Conservation (phyloP, 2,329 filamentous ascomycete genomes). For the Eutypa lata region DNA sequence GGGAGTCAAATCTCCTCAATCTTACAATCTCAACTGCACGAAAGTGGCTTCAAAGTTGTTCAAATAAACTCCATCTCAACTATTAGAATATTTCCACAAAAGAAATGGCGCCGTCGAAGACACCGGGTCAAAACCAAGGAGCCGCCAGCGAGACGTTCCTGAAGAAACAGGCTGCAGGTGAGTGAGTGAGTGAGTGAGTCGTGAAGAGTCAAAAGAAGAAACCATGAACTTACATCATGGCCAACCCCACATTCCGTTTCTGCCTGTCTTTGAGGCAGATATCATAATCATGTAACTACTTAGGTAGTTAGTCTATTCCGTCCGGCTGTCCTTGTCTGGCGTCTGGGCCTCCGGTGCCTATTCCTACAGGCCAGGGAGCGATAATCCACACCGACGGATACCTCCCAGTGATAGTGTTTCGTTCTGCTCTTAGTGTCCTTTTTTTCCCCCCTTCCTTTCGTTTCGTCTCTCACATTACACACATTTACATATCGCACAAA, state of each 20-base stretch:
- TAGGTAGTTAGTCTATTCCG: no score
- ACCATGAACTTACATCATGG: neutral
- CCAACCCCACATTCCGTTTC: neutral
- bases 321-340: no score
- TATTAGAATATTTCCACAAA: neutral
- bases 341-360: neutral
- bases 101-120: slow-evolving; percentile 20
- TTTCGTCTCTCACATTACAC: no score
- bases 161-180: slow-evolving; percentile 22
- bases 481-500: neutral
- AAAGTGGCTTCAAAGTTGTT: no score
- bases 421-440: no score
- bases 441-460: no score
- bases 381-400: neutral
- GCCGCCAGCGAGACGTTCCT: slow-evolving; percentile 23
- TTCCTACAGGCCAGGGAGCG: neutral
- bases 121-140: slow-evolving; percentile 19
- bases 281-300: no score
- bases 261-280: neutral
- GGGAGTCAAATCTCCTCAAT: neutral
- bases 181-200: no score
- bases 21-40: no score
- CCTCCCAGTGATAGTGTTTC: neutral
- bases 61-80: no score
- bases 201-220: neutral